Percentiles rank a stretch among this genome's conserved stretches.
Conservation (phyloP, 495 filamentous ascomycete genomes). For the Penicillium coprophilum region DNA sequence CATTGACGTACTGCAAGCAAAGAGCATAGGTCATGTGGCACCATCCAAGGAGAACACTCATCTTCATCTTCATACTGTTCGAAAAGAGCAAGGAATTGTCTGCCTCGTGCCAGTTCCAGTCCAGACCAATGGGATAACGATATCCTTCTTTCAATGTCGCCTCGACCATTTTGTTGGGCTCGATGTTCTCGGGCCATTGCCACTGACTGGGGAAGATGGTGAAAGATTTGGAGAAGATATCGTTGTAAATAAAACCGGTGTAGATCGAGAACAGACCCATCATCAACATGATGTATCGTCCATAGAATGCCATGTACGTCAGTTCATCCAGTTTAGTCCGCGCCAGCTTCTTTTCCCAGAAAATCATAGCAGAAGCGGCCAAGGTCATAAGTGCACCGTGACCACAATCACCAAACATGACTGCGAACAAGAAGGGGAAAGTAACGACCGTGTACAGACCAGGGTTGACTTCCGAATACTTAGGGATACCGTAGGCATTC, state of each 20-base stretch:
- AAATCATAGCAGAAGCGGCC: constrained; percentile 85
- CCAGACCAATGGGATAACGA: constrained; percentile 91
- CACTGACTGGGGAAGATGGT: constrained; percentile 87
- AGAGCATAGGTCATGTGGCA: constrained; percentile 98
- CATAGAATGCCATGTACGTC: constrained; percentile 97
- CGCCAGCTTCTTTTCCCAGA: constrained; percentile 80
- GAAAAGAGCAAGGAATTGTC: constrained; percentile 92
- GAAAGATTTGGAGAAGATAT: constrained; percentile 90
- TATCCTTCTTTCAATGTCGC: constrained; percentile 68
- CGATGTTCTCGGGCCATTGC: constrained; percentile 73
- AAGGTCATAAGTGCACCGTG: constrained; percentile 84
- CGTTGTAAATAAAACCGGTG: constrained; percentile 96
- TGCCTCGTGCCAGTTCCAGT: constrained; percentile 95
- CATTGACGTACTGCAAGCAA: constrained; percentile 88
- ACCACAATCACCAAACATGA: constrained; percentile 98
- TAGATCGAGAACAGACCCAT: constrained; percentile 98
- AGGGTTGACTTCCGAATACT: constrained; percentile 96
- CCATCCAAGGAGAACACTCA: constrained; percentile 95
- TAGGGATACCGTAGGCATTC: constrained; percentile 94
- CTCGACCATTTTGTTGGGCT: constrained; percentile 56
- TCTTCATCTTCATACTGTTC: constrained; percentile 99
- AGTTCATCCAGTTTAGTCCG: constrained; percentile 91
- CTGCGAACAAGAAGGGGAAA: constrained; percentile 96
- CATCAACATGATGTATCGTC: constrained; percentile 96
- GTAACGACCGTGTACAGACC: constrained; percentile 92